Conservation (phyloP, 2,329 filamentous ascomycete species). For the Cladosporium sp. region DNA sequence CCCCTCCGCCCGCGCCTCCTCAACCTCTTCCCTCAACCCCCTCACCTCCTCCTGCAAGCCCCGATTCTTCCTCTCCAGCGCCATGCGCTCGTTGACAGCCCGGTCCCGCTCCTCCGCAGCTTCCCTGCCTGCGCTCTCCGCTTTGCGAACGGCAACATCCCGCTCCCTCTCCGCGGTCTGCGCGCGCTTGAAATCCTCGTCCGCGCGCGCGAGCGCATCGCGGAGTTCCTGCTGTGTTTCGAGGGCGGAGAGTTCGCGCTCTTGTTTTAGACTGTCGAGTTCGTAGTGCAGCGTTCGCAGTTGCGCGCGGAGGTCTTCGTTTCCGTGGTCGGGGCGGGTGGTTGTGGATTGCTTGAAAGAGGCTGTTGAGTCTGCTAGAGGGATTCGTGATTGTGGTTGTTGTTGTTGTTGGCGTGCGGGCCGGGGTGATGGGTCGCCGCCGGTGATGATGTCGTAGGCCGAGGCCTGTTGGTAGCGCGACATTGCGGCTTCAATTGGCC, state of each 20-base stretch:
- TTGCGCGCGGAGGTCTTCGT: conserved; percentile 83
- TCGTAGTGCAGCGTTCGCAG: conserved; percentile 85
- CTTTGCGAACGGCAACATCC: conserved; percentile 49
- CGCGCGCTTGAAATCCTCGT: conserved; percentile 72
- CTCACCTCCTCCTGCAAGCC: conserved; percentile 64
- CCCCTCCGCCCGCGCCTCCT: conserved; percentile 69
- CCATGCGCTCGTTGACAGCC: conserved; percentile 50
- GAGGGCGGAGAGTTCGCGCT: conserved; percentile 72
- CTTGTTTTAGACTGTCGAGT: conserved; percentile 78
- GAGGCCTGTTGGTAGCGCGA: conserved; percentile 34
- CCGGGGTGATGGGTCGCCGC: conserved; percentile 32
- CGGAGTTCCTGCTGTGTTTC: conserved; percentile 80
- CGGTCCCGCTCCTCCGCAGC: conserved; percentile 51
- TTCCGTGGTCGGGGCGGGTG: conserved; percentile 38
- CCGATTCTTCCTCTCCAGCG: conserved; percentile 52
- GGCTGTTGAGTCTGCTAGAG: conserved; percentile 8
- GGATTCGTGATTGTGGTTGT: conserved; percentile 21
- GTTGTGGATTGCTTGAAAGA: conserved; percentile 39
- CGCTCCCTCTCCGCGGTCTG: conserved; percentile 50
- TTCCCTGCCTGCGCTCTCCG: conserved; percentile 51
- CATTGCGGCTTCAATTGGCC: conserved; percentile 22
- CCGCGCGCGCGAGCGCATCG: conserved; percentile 72
- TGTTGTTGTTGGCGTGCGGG: conserved; percentile 33
- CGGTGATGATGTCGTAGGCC: conserved; percentile 46
- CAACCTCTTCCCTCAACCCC: conserved; percentile 71